Percentiles rank a stretch among this genome's conserved stretches.
phyloP scores from a whole-genome alignment of 805 yeast genomes.

The Brettanomyces sp. region DNA sequence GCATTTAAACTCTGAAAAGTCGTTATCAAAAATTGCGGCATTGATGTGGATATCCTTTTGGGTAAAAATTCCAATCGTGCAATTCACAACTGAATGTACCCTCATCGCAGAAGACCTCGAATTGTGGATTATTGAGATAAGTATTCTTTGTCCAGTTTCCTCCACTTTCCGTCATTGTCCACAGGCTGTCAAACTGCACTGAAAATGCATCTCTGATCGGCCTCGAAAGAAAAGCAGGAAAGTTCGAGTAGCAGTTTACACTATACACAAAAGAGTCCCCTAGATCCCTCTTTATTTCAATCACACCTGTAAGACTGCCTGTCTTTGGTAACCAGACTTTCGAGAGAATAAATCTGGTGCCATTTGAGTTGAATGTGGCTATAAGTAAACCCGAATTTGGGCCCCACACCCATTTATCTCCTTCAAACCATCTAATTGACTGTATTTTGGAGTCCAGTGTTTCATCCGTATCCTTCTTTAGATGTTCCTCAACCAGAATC shows the following conservation, averaged over 20 bases:
- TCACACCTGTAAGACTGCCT: neutral
- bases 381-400: slow-evolving; percentile 1
- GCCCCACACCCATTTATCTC: slow-evolving; percentile 23
- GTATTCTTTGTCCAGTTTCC: slow-evolving; percentile 44
- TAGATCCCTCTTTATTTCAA: slow-evolving; percentile 16
- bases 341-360: slow-evolving; percentile 23
- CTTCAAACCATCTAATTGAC: slow-evolving; percentile 15
- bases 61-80: slow-evolving; percentile 18
- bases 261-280: too few species aligned
- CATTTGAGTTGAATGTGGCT: neutral
- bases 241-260: too few species aligned
- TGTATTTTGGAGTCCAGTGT: slow-evolving; percentile 2
- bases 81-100: slow-evolving; percentile 7
- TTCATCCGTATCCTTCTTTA: slow-evolving; percentile 10
- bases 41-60: slow-evolving; percentile 25
- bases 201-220: too few species aligned
- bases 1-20: slow-evolving; percentile 12
- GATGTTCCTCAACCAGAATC: slow-evolving; percentile 43
- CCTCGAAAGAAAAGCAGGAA: too few species aligned
- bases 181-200: slow-evolving; percentile 15
- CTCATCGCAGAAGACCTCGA: slow-evolving; percentile 20
- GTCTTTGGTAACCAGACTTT: slow-evolving; percentile 13
- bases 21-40: slow-evolving; percentile 35
- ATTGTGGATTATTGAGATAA: slow-evolving; percentile 51
- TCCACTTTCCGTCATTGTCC: slow-evolving; percentile 39